phyloP scores from a whole-genome alignment of 2,329 filamentous ascomycete genomes.

The Nemania diffusa region DNA sequence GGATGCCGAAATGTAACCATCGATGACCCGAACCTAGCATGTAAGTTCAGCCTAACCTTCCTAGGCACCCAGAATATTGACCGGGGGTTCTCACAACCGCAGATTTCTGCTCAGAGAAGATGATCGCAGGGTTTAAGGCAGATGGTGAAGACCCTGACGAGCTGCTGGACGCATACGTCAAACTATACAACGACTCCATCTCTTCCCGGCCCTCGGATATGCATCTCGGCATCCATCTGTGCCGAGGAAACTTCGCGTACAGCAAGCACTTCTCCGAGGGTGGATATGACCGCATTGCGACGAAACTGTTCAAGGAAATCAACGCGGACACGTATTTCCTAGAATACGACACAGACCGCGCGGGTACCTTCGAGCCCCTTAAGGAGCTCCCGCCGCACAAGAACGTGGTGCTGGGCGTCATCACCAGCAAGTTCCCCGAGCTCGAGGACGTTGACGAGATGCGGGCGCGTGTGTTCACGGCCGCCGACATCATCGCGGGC shows the following conservation, averaged over 20 bases:
- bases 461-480: constrained; percentile 66
- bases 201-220: constrained; percentile 72
- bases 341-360: constrained; percentile 73
- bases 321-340: constrained; percentile 75
- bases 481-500: constrained; percentile 74
- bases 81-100: background rate
- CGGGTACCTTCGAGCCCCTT: constrained; percentile 73
- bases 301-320: constrained; percentile 71
- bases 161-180: constrained; percentile 79
- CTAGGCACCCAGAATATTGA: constrained; percentile 3
- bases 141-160: constrained; percentile 74
- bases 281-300: constrained; percentile 73
- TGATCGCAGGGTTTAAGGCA: constrained; percentile 76
- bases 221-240: constrained; percentile 81
- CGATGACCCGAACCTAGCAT: constrained; percentile 73
- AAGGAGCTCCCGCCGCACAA: constrained; percentile 69
- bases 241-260: constrained; percentile 74
- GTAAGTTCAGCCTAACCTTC: constrained; percentile 55
- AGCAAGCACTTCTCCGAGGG: constrained; percentile 74
- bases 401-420: constrained; percentile 71
- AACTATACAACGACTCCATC: constrained; percentile 79
- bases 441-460: constrained; percentile 71
- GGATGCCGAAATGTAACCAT: constrained; percentile 73
- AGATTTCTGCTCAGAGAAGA: constrained; percentile 80
- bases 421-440: constrained; percentile 71